Base-by-base conservation (phyloP, 1,284 basidiomycete species). In the Exobasidium cylindrosporum region DNA sequence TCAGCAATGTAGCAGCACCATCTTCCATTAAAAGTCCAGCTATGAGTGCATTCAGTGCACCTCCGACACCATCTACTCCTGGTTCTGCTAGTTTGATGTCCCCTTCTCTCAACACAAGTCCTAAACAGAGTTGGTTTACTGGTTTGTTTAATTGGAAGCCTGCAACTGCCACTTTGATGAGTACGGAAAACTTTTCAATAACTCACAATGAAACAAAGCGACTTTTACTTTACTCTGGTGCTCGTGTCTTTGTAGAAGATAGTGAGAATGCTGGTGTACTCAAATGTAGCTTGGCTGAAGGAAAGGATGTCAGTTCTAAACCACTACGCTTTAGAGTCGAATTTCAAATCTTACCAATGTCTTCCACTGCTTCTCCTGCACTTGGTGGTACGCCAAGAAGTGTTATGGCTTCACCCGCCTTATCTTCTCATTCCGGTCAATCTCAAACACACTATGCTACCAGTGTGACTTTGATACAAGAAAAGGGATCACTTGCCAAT, bases 81-180 rank as follows among this genome's bases (percentile, higher is more conserved):
- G 47, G 47, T 26, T 26, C 21, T 5, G 14, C 53, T 5, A 23
- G 5, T n/a, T 35, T 61, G 1, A 55, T 59, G 23, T 45, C 58
- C 17, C 47, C 59, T 28, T 50, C 47, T 24, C 26, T 28, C n/a
- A 28, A 28, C n/a, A 54, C 45, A 54, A 43, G 63, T 57, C 31
- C 74, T 66, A 89, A 88, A 79, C 86, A 89, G 54, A 87, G 86
- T 61, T 97, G 94, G 94, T 87, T 97, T 69, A 86, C 87, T 57
- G 89, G 88, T 66, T 85, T 96, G 52, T 95, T 97, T 85, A 89
- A 87, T 76, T 88, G 91, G 83, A 91, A 88, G 74, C 87, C 90
- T 0, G 83, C 86, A 17, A 84, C 83, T 14, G 87, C 87, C 79
- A 69, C 66, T 23, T 69, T 79, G 56, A 69, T 74, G 69, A 74